Evolutionary conservation across 1,139 yeast species (phyloP), one percentile per base, ranked within the genome.

Genomic region (Meyerozyma elateridarum): DNA sequence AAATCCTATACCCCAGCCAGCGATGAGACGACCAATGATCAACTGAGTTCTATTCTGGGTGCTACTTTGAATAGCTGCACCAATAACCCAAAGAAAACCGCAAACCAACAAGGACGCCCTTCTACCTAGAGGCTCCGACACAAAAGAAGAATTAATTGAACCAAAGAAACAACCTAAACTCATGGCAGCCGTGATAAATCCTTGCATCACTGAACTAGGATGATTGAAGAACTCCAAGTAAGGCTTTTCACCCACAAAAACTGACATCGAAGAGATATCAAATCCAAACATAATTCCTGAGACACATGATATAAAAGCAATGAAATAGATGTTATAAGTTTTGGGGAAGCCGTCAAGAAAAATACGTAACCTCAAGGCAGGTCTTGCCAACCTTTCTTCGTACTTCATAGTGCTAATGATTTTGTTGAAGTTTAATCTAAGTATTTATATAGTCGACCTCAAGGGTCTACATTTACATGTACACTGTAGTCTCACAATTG

Each of bases 241-340:
- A 4, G 56, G 54, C 0, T 44, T 47, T 7, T 64, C 57, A 25
- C 76, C 73, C 24, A 77, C 52, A 45, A 80, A 79, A 1, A 78
- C 73, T 1, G 85, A 73, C 62, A 81, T 65, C 4, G 84, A 77
- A 0, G 85, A 76, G 25, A 79, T 75, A 55, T 81, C 89, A 42
- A 79, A 67, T 29, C 89, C 88, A 52, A 78, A 70, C 60, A 79
- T 65, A 51, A 74, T 58, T 24, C 82, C 85, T 11, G 78, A 73
- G 7, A 76, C 46, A 44, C 76, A 64, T 22, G 83, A 60, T 30
- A 76, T 65, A 25, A 52, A 41, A 25, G 76, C 66, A 35, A 75
- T 70, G 30, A 64, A 46, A 34, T 54, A 56, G 22, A 69, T 63
- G 48, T 64, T 70, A 45, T 61, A 56, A 19, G 68, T 47, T 39